phyloP scores from a whole-genome alignment of 2,329 filamentous ascomycete genomes.

The Phyllosticta citribraziliensis region DNA sequence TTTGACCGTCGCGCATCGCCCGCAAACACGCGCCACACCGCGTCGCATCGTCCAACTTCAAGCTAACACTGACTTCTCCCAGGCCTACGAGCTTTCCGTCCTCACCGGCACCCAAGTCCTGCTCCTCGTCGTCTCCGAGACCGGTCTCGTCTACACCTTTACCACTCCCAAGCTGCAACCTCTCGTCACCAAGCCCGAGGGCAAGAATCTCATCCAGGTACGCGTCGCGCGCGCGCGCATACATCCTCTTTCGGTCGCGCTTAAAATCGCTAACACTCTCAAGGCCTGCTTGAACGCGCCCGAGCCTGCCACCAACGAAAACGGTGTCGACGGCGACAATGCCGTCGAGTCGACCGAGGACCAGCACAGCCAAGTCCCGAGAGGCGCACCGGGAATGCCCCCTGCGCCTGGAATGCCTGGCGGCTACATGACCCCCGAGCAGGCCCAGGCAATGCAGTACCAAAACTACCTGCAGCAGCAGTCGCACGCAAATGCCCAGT shows the following conservation, averaged over 20 bases:
- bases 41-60: conserved; percentile 21
- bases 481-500: conserved; percentile 52
- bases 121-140: conserved; percentile 92
- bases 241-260: conserved; percentile 4
- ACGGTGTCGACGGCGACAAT: conserved; percentile 41
- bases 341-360: conserved; percentile 84
- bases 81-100: conserved; percentile 97
- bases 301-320: conserved; percentile 68
- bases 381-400: conserved; percentile 60
- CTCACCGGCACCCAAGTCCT: conserved; percentile 96
- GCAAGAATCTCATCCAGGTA: conserved; percentile 99
- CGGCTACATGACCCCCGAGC: conserved; percentile 55
- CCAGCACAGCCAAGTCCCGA: conserved; percentile 66
- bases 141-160: conserved; percentile 94
- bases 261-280: conserved; percentile 28
- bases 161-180: conserved; percentile 97
- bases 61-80: conserved; percentile 5
- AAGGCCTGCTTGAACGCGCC: conserved; percentile 95
- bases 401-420: conserved; percentile 54
- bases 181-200: conserved; percentile 94
- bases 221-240: conserved; percentile 18
- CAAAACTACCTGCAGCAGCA: conserved; percentile 70
- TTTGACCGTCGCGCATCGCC: conserved; percentile 14
- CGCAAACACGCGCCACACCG: conserved; percentile 16
- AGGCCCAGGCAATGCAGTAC: conserved; percentile 60